phyloP scores from a whole-genome alignment of 1,139 yeast species.

The Saccharomycopsis phalli region DNA sequence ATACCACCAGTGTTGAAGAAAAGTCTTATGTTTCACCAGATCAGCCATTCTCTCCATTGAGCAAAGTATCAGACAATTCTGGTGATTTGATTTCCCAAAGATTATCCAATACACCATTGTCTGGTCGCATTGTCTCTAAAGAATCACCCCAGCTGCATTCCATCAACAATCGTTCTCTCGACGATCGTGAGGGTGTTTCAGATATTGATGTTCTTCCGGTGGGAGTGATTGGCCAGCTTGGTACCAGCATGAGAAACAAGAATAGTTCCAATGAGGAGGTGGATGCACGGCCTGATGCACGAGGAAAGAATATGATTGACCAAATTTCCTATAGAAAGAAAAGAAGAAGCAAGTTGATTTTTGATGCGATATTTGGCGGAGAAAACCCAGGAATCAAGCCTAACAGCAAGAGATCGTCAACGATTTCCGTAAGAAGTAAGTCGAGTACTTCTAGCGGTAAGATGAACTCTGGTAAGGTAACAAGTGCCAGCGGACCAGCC shows the following conservation, averaged over 20 bases:
- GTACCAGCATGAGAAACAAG: slow-evolving; percentile 3
- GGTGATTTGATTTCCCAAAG: not conserved
- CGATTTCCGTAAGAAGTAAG: not conserved
- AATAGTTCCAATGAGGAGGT: slow-evolving; percentile 1
- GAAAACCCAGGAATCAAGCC: slow-evolving; percentile 13
- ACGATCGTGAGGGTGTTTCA: too few relatives aligned
- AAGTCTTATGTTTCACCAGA: slow-evolving; percentile 11
- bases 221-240: slow-evolving; percentile 11
- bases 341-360: slow-evolving; percentile 9
- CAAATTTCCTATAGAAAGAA: slow-evolving; percentile 6
- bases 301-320: slow-evolving; percentile 7
- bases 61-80: not conserved
- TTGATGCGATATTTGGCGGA: slow-evolving; percentile 14
- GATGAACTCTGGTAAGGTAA: not conserved
- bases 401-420: not conserved
- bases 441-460: not conserved
- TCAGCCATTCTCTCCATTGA: not conserved
- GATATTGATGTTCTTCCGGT: slow-evolving; percentile 13
- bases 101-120: too few relatives aligned
- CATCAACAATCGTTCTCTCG: too few relatives aligned
- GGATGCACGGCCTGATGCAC: not conserved
- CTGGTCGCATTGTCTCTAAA: not conserved
- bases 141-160: too few relatives aligned
- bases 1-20: slow-evolving; percentile 6
- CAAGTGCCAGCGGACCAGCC: not conserved